Conservation (phyloP, 2,329 filamentous ascomycete genomes). For the Cladophialophora chaetospira region DNA sequence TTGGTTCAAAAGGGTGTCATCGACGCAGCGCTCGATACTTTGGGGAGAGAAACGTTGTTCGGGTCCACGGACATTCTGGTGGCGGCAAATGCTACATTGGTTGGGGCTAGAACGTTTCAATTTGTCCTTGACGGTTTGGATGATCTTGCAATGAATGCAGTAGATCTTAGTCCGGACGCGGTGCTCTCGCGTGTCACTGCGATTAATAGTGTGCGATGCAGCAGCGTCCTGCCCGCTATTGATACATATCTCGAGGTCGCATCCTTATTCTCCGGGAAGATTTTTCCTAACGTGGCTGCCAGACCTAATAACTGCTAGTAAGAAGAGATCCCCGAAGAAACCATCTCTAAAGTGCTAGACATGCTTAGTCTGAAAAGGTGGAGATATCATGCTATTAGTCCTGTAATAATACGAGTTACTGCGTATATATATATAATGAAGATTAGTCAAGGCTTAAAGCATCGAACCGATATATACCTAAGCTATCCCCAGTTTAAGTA, state of each 20-base stretch:
- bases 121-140: neutral
- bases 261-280: neutral
- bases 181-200: neutral
- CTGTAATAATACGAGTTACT: no score
- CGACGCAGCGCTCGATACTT: neutral
- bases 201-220: neutral
- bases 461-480: slow-evolving; percentile 6
- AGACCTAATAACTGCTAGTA: neutral
- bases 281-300: neutral
- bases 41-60: neutral
- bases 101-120: neutral
- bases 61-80: no score
- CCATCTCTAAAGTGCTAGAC: no score
- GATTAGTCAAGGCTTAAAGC: neutral
- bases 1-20: neutral
- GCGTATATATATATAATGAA: no score
- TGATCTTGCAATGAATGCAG: neutral
- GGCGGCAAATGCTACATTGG: neutral
- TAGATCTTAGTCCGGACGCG: neutral
- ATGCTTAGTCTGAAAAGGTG: no score
- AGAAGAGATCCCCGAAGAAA: no score
- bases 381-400: no score
- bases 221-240: neutral
- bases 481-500: slow-evolving; percentile 5
- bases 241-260: neutral